Conservation (phyloP, 2,329 filamentous ascomycete species). For the Trichoderma brevicompactum region DNA sequence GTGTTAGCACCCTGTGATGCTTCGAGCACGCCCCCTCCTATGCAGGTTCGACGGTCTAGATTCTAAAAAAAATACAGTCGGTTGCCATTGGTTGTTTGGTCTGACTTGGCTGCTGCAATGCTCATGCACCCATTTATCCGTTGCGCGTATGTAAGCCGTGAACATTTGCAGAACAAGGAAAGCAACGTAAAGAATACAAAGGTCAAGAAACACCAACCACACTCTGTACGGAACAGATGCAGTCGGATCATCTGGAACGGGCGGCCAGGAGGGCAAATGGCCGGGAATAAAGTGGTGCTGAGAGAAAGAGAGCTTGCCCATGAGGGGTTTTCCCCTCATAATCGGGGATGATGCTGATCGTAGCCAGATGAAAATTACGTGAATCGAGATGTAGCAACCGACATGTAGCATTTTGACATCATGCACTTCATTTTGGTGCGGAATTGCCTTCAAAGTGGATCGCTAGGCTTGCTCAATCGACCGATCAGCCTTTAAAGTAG, state of each 20-base stretch:
- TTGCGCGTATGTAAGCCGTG: too few relatives aligned
- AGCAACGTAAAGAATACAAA: too few relatives aligned
- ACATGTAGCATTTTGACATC: slow-evolving; percentile 22
- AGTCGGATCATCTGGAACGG: too few relatives aligned
- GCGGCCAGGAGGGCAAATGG: too few relatives aligned
- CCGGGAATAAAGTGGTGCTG: too few relatives aligned
- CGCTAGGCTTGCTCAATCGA: not conserved
- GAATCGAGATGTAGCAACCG: slow-evolving; percentile 12
- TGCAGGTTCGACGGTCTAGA: slow-evolving; percentile 27
- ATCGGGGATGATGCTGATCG: slow-evolving; percentile 2
- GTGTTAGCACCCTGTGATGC: not conserved
- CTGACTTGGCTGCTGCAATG: not conserved
- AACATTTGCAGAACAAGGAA: too few relatives aligned
- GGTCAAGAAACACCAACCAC: too few relatives aligned
- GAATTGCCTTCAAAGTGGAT: slow-evolving; percentile 9
- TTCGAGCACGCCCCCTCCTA: slow-evolving; percentile 21
- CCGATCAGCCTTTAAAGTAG: not conserved
- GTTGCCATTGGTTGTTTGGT: slow-evolving; percentile 8
- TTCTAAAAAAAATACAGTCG: slow-evolving; percentile 1
- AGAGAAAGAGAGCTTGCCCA: too few relatives aligned
- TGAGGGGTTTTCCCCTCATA: too few relatives aligned
- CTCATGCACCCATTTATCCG: slow-evolving; percentile 12
- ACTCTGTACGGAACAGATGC: too few relatives aligned
- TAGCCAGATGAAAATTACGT: not conserved
- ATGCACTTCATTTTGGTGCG: not conserved